phyloP scores from a whole-genome alignment of 2,329 filamentous ascomycete species.

The Phialophora chinensis region DNA sequence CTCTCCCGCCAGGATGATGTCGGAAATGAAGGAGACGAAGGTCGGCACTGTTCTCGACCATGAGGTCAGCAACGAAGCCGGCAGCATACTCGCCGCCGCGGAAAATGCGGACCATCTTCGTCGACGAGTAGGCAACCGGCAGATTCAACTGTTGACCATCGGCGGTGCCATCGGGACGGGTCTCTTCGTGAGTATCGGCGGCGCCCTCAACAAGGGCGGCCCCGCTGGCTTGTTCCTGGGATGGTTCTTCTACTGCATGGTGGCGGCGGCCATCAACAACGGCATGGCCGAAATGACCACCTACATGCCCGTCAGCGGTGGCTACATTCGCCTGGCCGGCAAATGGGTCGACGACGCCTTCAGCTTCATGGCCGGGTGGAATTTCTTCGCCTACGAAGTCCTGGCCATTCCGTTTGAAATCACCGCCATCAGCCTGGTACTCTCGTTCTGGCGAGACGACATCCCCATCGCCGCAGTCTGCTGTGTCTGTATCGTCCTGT shows the following conservation, averaged over 20 bases:
- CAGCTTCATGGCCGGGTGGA: conserved; percentile 54
- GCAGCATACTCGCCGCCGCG: no score
- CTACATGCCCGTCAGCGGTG: conserved; percentile 48
- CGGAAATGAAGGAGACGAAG: no score
- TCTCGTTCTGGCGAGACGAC: no score
- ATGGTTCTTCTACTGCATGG: conserved; percentile 30
- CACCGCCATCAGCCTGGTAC: conserved; percentile 59
- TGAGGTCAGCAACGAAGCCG: no score
- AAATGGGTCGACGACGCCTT: conserved; percentile 51
- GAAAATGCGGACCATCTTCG: conserved; percentile 4
- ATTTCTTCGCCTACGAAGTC: conserved; percentile 53
- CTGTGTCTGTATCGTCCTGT: conserved; percentile 55
- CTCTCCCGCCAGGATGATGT: no score
- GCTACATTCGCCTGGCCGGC: conserved; percentile 47
- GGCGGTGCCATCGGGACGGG: conserved; percentile 47
- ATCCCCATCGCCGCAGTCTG: no score
- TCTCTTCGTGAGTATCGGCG: conserved; percentile 46
- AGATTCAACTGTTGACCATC: conserved; percentile 29
- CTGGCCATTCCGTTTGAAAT: conserved; percentile 59
- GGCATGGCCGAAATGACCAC: conserved; percentile 52
- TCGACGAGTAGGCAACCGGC: conserved; percentile 4
- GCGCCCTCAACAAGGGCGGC: conserved; percentile 43
- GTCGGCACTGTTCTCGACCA: no score
- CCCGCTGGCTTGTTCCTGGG: conserved; percentile 46
- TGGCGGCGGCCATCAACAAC: conserved; percentile 31